phyloP scores from a whole-genome alignment of 1,284 basidiomycete species.

The Exsudoporus floridanus region DNA sequence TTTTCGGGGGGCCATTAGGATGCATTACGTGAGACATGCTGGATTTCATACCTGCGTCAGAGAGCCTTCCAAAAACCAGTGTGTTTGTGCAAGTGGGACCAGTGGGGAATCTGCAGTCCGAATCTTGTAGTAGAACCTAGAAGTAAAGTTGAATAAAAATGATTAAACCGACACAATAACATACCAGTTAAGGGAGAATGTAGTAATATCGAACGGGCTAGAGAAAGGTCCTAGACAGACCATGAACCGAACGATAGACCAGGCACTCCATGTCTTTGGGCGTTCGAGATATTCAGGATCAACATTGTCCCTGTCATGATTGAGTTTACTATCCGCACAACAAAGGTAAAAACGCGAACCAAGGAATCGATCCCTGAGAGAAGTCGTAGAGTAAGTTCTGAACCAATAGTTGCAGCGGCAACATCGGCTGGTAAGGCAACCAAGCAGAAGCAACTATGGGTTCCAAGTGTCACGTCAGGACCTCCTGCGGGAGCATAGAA shows the following conservation, averaged over 20 bases:
- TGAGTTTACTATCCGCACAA: slow-evolving; percentile 3
- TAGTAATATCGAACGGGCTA: slow-evolving; percentile 34
- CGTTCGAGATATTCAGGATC: slow-evolving; percentile 35
- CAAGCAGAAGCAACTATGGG: slow-evolving; percentile 32
- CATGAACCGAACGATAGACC: slow-evolving; percentile 36
- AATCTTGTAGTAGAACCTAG: slow-evolving; percentile 34
- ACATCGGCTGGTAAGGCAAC: slow-evolving; percentile 35
- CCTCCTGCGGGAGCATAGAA: not conserved
- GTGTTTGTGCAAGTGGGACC: slow-evolving; percentile 32
- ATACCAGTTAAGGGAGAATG: slow-evolving; percentile 32
- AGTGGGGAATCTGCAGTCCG: slow-evolving; percentile 29
- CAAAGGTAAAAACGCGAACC: slow-evolving; percentile 16
- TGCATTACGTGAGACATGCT: not conserved
- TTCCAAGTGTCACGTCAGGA: slow-evolving; percentile 3
- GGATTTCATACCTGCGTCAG: slow-evolving; percentile 29
- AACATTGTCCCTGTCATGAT: slow-evolving; percentile 29
- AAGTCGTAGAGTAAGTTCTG: slow-evolving; percentile 35
- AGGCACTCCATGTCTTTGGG: slow-evolving; percentile 31
- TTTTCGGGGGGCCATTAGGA: slow-evolving; percentile 15
- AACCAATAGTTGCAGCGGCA: slow-evolving; percentile 30
- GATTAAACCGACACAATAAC: not conserved
- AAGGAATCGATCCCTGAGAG: slow-evolving; percentile 35
- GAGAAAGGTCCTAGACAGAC: slow-evolving; percentile 34
- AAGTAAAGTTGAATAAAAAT: not conserved
- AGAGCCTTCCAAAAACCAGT: slow-evolving; percentile 35